Evolutionary conservation across 2,329 filamentous ascomycete genomes (phyloP).

Genomic region (Claviceps pusilla): DNA sequence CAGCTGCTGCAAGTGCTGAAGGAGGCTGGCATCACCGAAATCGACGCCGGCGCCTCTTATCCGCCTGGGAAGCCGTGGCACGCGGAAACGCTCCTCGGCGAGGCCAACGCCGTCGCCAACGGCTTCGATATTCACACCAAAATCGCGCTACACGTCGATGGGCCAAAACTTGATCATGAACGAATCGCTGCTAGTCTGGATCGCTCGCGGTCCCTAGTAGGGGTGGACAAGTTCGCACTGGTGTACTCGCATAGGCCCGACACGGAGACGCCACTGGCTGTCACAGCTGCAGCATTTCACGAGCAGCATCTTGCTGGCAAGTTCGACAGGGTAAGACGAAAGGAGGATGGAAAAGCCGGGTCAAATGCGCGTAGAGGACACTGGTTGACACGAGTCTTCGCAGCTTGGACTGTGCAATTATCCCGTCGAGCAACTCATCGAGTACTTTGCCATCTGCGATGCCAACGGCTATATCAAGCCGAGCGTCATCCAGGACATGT

Average conservation of each 20-base stretch:
- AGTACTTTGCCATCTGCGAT: background rate
- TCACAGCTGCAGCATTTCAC: background rate
- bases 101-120: background rate
- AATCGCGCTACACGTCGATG: background rate
- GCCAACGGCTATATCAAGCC: too few relatives aligned
- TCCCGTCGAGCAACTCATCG: background rate
- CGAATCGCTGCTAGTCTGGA: background rate
- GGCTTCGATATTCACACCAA: background rate
- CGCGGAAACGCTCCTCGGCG: background rate
- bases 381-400: too few relatives aligned
- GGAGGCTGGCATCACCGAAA: too few relatives aligned
- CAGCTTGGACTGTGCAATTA: too few relatives aligned
- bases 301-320: background rate
- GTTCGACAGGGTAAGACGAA: background rate
- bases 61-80: background rate
- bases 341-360: too few relatives aligned
- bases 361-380: too few relatives aligned
- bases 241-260: background rate
- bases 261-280: background rate
- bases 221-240: background rate
- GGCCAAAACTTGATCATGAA: background rate
- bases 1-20: too few relatives aligned
- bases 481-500: too few relatives aligned
- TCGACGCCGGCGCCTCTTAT: background rate
- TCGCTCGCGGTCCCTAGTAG: constrained; percentile 23